Base-by-base conservation (phyloP, 768 basidiomycete species). In the Boletus sp. region DNA sequence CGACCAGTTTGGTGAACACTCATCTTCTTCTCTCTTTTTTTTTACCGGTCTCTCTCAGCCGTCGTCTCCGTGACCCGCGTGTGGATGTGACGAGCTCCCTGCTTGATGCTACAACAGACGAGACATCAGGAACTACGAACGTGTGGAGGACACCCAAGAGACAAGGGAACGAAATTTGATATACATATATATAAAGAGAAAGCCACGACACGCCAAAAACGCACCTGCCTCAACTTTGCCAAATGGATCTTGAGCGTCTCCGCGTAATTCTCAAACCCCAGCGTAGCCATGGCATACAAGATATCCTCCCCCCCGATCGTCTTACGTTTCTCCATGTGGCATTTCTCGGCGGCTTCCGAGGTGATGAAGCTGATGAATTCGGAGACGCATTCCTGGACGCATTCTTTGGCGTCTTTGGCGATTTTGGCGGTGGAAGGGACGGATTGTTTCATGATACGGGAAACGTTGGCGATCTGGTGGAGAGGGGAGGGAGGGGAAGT, bases 281-380 rank as follows among this genome's bases (percentile, higher is more conserved):
- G 80, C 35, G 87, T 81, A 34, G 81, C 75, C 92, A 98, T 94
- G n/a, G 94, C 94, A 61, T 92, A 89, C 53, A 98, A 73, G 43
- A 98, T 95, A 70, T 98, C 96, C 77, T 98, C 95, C 25, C 96
- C 96, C 13, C 93, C 94, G 41, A 98, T 94, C 54, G 96, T 98
- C 78, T 98, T 98, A 57, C 96, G 82, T 74, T 98, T 98, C 77
- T 98, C 95, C 62, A 89, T 77, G 67, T 89, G 83, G 61, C 93
- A 95, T 65, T 93, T 93, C 72, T 98, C 96, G 15, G 92, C 93
- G 5, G 96, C 96, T 71, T 98, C 96, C 41, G 87, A 90, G 29
- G 95, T 97, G 75, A 98, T 93, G 80, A 98, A 98, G 63, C 85
- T 87, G 71, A 98, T 98, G 78, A 97, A 98, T 75, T 98, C 96